Percentiles rank a stretch among this genome's conserved stretches.
Evolutionary conservation across 257 asterid genomes (phyloP).

Genomic region (Solanum chiquidenum): DNA sequence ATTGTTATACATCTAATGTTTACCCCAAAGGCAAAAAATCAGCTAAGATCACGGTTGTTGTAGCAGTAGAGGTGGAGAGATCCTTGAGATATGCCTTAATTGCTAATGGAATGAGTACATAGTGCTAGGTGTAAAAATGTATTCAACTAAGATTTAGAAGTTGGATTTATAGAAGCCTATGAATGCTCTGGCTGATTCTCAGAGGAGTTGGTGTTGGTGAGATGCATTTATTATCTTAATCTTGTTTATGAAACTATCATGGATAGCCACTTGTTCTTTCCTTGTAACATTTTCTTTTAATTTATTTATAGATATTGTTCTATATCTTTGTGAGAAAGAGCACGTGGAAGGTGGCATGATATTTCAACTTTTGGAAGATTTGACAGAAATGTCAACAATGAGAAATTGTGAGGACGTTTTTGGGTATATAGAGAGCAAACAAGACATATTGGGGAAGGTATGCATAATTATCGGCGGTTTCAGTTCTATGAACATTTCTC

Average conservation of each 20-base stretch:
- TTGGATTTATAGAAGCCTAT: not conserved
- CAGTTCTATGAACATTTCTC: not conserved
- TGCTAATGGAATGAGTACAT: not conserved
- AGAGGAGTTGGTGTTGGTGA: not conserved
- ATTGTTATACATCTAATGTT: not conserved
- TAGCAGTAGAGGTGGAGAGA: not conserved
- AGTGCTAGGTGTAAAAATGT: not conserved
- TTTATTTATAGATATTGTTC: constrained; percentile 57
- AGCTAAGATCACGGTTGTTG: not conserved
- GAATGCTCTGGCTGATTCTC: not conserved
- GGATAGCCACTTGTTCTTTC: not conserved
- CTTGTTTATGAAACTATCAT: not conserved
- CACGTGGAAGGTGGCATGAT: constrained; percentile 98
- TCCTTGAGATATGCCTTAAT: not conserved
- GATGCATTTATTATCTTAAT: not conserved
- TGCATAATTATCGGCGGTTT: not conserved
- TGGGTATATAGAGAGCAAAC: constrained; percentile 91
- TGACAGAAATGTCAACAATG: constrained; percentile 99
- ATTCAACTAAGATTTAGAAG: not conserved
- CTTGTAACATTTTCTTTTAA: constrained; percentile 14
- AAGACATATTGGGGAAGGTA: constrained; percentile 95
- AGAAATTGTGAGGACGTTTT: constrained; percentile 89
- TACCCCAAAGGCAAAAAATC: not conserved
- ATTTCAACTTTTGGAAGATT: constrained; percentile 95
- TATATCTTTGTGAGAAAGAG: constrained; percentile 95